Evolutionary conservation across 176 grass and related monocot genomes (phyloP).

Genomic region (Avena eriantha): DNA sequence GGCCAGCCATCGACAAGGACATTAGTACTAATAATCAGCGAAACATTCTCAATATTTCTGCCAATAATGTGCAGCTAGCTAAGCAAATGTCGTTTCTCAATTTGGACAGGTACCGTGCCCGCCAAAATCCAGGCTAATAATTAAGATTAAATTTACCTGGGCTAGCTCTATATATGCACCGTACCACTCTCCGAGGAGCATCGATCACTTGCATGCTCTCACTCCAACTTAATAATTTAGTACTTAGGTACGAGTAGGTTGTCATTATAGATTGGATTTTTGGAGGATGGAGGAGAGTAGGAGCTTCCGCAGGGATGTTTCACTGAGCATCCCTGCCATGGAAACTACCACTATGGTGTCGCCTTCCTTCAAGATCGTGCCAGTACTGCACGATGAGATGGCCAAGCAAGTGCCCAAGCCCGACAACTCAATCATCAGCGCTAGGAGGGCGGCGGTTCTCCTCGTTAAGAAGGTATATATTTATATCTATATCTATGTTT

Average conservation of each 20-base stretch:
- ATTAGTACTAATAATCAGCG: background rate
- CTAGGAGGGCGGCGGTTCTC: background rate
- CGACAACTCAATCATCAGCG: background rate
- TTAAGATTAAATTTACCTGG: background rate
- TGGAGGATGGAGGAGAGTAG: constrained; percentile 5
- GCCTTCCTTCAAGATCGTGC: constrained; percentile 18
- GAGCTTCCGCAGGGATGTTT: constrained; percentile 27
- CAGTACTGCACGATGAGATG: constrained; percentile 6
- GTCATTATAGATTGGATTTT: background rate
- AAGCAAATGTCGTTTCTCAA: background rate
- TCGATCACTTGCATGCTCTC: too few relatives aligned
- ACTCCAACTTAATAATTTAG: too few relatives aligned
- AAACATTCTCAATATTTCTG: background rate
- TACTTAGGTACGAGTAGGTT: background rate
- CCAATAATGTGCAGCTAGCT: background rate
- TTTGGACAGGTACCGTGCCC: constrained; percentile 33
- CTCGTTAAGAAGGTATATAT: constrained; percentile 31
- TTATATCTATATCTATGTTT: background rate
- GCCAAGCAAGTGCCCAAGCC: background rate
- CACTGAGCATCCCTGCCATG: constrained; percentile 26
- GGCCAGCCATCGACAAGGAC: constrained; percentile 13
- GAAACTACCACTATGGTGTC: background rate
- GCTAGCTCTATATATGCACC: constrained; percentile 8
- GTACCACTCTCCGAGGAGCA: too few relatives aligned
- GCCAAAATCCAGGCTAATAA: constrained; percentile 29